Percentiles rank a stretch among this genome's conserved stretches.
Evolutionary conservation across 75 land plant genomes (phyloP).

Genomic region (Azolla pinnata): DNA sequence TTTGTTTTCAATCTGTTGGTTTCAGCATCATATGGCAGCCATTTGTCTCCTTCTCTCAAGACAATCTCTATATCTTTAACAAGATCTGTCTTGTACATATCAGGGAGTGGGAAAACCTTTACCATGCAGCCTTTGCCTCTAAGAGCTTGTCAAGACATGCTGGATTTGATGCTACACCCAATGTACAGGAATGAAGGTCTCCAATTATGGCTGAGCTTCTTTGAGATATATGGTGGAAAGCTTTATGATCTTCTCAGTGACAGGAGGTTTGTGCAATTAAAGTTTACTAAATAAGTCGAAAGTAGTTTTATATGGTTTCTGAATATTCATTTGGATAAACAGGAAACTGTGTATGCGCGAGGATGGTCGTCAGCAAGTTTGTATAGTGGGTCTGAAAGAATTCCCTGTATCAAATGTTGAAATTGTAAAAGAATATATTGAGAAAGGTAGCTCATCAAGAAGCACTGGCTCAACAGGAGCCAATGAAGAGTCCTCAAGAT

Average conservation of each 20-base stretch:
- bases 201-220: constrained; percentile 88
- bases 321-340: constrained; percentile 2
- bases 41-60: too few relatives aligned
- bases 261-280: constrained; percentile 46
- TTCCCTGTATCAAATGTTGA: constrained; percentile 40
- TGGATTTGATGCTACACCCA: constrained; percentile 66
- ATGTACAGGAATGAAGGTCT: constrained; percentile 61
- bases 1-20: too few relatives aligned
- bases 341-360: constrained; percentile 87
- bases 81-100: background rate
- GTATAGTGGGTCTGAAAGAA: constrained; percentile 49
- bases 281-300: background rate
- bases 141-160: constrained; percentile 75
- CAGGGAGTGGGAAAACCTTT: constrained; percentile 98
- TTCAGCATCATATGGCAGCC: too few relatives aligned
- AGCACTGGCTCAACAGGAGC: constrained; percentile 53
- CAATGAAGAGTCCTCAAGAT: constrained; percentile 47
- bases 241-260: constrained; percentile 94
- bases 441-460: constrained; percentile 34
- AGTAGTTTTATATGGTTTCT: background rate
- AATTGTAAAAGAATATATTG: constrained; percentile 40
- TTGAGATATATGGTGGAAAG: constrained; percentile 98
- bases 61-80: background rate
- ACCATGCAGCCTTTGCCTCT: constrained; percentile 97
- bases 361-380: constrained; percentile 82